phyloP scores from a whole-genome alignment of 345 rosid genomes.

The Salix brachista region DNA sequence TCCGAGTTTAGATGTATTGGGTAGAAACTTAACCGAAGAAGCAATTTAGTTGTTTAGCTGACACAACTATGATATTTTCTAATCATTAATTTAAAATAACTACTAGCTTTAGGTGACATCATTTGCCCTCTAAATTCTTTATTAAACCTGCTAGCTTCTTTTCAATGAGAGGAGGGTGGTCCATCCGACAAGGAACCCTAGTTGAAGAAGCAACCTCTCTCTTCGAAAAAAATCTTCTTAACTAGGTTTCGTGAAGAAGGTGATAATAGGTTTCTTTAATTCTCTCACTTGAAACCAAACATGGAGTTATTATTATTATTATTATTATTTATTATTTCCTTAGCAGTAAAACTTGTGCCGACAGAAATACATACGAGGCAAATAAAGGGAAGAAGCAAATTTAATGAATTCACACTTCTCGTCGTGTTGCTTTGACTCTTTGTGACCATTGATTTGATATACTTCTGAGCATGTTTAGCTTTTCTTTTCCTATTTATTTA shows the following conservation, averaged over 20 bases:
- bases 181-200: slow-evolving; percentile 54
- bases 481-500: neutral
- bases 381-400: slow-evolving; percentile 1
- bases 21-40: slow-evolving; percentile 65
- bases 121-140: slow-evolving; percentile 22
- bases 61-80: slow-evolving; percentile 28
- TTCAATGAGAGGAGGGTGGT: slow-evolving; percentile 24
- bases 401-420: neutral
- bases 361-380: slow-evolving; percentile 24
- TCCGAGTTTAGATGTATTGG: slow-evolving; percentile 70
- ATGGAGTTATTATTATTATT: neutral
- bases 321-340: neutral
- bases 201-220: slow-evolving; percentile 45
- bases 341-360: slow-evolving; percentile 30
- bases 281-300: neutral
- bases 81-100: slow-evolving; percentile 3
- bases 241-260: slow-evolving; percentile 29
- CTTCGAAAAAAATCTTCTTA: neutral
- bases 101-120: slow-evolving; percentile 34
- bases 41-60: slow-evolving; percentile 70
- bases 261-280: slow-evolving; percentile 1
- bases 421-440: slow-evolving; percentile 36
- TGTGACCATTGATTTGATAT: slow-evolving; percentile 30
- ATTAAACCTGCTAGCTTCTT: slow-evolving; percentile 24
- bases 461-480: neutral